Conservation (phyloP, 1,139 yeast genomes). For the Debaryomyces coudertii region DNA sequence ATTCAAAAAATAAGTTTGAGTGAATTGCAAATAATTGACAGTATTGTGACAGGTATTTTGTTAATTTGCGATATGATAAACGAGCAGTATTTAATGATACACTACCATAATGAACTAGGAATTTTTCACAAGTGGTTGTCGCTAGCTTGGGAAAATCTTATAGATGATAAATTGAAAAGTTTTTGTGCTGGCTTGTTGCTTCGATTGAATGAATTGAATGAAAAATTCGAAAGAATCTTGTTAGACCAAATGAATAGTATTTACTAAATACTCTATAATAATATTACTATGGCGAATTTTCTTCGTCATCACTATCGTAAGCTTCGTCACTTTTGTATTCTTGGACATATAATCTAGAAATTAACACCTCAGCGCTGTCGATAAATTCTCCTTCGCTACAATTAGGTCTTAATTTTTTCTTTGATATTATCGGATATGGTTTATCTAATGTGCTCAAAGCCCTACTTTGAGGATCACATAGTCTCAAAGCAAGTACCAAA, state of each 20-base stretch:
- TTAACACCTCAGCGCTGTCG: not conserved
- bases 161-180: conserved; percentile 49
- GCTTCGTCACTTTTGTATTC: not conserved
- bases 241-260: conserved; percentile 22
- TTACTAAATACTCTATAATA: conserved; percentile 14
- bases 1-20: conserved; percentile 26
- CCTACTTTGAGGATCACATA: conserved; percentile 58
- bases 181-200: conserved; percentile 55
- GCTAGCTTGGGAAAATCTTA: conserved; percentile 47
- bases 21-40: conserved; percentile 45
- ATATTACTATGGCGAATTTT: not conserved
- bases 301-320: not conserved
- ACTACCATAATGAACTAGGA: conserved; percentile 33
- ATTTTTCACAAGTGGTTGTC: conserved; percentile 45
- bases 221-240: conserved; percentile 17
- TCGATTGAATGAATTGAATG: conserved; percentile 33
- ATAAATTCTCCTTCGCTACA: conserved; percentile 5
- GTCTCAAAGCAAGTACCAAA: conserved; percentile 51
- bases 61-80: conserved; percentile 51
- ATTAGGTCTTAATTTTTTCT: conserved; percentile 2
- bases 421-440: not conserved
- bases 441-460: conserved; percentile 28
- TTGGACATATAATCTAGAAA: conserved; percentile 2
- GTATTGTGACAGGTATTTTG: conserved; percentile 49
- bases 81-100: conserved; percentile 33